Evolutionary conservation across 1,139 yeast species (phyloP).

Genomic region (Yamadazyma spencermartinsiae): DNA sequence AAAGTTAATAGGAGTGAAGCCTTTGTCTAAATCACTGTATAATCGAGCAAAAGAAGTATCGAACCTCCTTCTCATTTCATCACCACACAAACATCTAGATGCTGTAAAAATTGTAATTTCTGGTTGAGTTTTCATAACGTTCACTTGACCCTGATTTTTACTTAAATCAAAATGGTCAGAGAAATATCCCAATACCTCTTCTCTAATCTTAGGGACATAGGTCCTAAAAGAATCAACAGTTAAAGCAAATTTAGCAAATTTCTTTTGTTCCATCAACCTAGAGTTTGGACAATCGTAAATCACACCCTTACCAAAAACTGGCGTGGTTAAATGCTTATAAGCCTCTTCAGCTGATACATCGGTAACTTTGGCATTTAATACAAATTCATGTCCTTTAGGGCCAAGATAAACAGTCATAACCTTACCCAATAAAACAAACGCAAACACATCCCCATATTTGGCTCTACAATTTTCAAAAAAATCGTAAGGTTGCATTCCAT

Average conservation of each 20-base stretch:
- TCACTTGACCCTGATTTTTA: slow-evolving; percentile 51
- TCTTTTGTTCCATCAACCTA: slow-evolving; percentile 96
- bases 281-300: slow-evolving; percentile 94
- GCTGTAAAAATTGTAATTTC: slow-evolving; percentile 97
- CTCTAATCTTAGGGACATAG: slow-evolving; percentile 86
- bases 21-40: slow-evolving; percentile 91
- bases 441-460: slow-evolving; percentile 89
- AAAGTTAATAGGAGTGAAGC: slow-evolving; percentile 94
- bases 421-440: slow-evolving; percentile 85
- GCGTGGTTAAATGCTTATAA: slow-evolving; percentile 91
- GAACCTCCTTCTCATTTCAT: slow-evolving; percentile 82
- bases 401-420: slow-evolving; percentile 96
- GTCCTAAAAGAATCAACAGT: slow-evolving; percentile 80
- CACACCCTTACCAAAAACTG: slow-evolving; percentile 96
- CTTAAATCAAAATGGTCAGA: slow-evolving; percentile 42
- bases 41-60: slow-evolving; percentile 82
- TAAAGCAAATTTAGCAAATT: slow-evolving; percentile 88
- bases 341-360: slow-evolving; percentile 98
- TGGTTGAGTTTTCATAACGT: slow-evolving; percentile 85
- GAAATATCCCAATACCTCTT: slow-evolving; percentile 73
- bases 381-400: slow-evolving; percentile 96
- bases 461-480: slow-evolving; percentile 77
- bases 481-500: slow-evolving; percentile 91
- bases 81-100: slow-evolving; percentile 85
- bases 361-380: slow-evolving; percentile 82